Percentiles rank a stretch among this genome's conserved stretches.
Evolutionary conservation across 768 basidiomycete species (phyloP).

Genomic region (Russula sp.): DNA sequence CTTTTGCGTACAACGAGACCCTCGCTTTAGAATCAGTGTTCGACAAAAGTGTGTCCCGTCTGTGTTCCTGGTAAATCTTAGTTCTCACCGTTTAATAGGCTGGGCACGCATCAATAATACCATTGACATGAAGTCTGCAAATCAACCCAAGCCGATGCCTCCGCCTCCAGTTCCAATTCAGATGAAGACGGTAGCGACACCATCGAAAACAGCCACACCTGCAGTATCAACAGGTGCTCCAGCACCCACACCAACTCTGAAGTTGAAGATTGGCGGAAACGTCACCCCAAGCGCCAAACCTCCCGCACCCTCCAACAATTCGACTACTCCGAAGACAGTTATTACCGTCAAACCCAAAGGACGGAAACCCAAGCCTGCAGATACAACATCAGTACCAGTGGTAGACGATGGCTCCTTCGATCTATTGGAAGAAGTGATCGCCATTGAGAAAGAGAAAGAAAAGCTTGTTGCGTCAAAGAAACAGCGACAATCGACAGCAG

Average conservation of each 20-base stretch:
- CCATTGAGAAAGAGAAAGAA: slow-evolving; percentile 48
- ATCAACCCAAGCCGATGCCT: slow-evolving; percentile 24
- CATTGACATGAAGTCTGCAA: slow-evolving; percentile 49
- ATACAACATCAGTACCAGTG: slow-evolving; percentile 42
- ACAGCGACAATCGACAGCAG: slow-evolving; percentile 22
- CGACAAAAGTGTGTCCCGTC: slow-evolving; percentile 60
- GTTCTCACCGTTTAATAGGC: slow-evolving; percentile 37
- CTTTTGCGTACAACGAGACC: slow-evolving; percentile 69
- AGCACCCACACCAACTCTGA: slow-evolving; percentile 27
- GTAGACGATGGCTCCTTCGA: slow-evolving; percentile 75
- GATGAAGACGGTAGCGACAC: not conserved
- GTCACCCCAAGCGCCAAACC: slow-evolving; percentile 15
- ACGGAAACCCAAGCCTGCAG: slow-evolving; percentile 39
- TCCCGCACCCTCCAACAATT: slow-evolving; percentile 21
- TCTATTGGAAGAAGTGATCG: slow-evolving; percentile 72
- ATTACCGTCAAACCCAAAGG: slow-evolving; percentile 26
- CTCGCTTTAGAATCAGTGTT: slow-evolving; percentile 72
- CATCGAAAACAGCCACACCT: not conserved
- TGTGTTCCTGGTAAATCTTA: not conserved
- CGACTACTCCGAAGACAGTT: not conserved
- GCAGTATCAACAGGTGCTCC: slow-evolving; percentile 21
- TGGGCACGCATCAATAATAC: slow-evolving; percentile 88
- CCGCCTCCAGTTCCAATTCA: slow-evolving; percentile 21
- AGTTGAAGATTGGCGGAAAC: slow-evolving; percentile 30
- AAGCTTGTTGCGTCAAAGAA: slow-evolving; percentile 20